A percentile compares a stretch with the other conserved stretches of the same genome.
These are phyloP conservation scores for Thozetella sp. DNA, from an alignment of 495 filamentous ascomycete species.

Conservation along the genomic window DNA sequence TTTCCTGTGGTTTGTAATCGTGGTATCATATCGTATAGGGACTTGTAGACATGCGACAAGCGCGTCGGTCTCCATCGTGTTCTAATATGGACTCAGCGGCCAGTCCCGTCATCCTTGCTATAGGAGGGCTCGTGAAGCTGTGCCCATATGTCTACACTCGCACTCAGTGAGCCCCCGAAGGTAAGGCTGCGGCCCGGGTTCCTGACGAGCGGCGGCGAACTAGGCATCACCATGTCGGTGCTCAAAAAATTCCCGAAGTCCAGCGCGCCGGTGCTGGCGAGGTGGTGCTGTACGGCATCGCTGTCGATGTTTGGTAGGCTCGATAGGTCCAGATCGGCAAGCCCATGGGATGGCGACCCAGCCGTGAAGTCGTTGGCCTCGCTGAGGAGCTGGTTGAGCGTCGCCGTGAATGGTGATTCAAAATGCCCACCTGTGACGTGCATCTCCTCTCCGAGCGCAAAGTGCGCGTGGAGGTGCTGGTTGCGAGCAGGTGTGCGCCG, in stretches of 20 bases:
- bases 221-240: conserved; percentile 53
- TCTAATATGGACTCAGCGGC: not conserved
- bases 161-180: conserved; percentile 22
- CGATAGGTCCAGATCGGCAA: conserved; percentile 33
- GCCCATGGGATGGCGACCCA: conserved; percentile 31
- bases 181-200: conserved; percentile 11
- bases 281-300: conserved; percentile 26
- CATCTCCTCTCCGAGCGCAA: conserved; percentile 22
- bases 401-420: conserved; percentile 60
- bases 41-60: no score
- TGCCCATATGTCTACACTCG: conserved; percentile 12
- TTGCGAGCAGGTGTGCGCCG: conserved; percentile 38
- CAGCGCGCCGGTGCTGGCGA: conserved; percentile 23
- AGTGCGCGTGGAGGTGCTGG: conserved; percentile 27
- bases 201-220: conserved; percentile 47
- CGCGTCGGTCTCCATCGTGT: not conserved
- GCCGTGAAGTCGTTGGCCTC: conserved; percentile 49
- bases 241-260: conserved; percentile 48
- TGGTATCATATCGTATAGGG: no score
- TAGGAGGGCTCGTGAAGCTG: conserved; percentile 2
- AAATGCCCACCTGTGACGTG: conserved; percentile 20
- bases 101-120: not conserved
- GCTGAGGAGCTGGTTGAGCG: conserved; percentile 60
- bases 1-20: no score
- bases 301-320: conserved; percentile 39